Evolutionary conservation across 2,329 filamentous ascomycete genomes (phyloP).

Genomic region (Penicillium janthinellum): DNA sequence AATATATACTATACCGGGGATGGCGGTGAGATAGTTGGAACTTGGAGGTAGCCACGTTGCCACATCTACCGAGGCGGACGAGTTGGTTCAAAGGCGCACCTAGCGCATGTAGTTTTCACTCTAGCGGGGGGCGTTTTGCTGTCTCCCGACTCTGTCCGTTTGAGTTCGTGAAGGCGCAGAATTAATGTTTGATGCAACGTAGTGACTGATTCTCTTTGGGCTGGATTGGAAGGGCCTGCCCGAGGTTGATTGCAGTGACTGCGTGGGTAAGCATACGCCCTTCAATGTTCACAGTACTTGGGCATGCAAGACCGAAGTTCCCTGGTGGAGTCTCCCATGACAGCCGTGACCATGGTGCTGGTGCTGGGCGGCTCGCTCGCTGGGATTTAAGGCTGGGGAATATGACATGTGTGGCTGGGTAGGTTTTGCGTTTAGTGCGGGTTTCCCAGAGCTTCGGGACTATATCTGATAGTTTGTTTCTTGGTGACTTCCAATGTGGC

Average conservation of each 20-base stretch:
- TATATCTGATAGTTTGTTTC: neutral
- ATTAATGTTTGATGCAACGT: neutral
- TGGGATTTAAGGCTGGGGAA: neutral
- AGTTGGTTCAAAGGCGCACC: neutral
- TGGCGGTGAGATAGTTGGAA: neutral
- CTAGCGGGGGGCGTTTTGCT: neutral
- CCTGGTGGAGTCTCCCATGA: neutral
- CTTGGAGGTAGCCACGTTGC: neutral
- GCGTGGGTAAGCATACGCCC: no score
- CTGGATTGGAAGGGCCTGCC: neutral
- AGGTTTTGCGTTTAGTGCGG: neutral
- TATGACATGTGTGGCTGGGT: conserved; percentile 3
- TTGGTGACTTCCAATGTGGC: neutral
- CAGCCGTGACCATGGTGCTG: neutral
- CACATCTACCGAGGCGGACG: neutral
- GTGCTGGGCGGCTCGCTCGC: neutral
- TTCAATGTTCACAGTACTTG: no score
- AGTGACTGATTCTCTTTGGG: neutral
- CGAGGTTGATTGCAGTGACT: neutral
- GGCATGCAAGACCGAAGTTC: no score
- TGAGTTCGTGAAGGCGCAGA: neutral
- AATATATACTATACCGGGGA: neutral
- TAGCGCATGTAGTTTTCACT: no score
- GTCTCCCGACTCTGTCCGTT: neutral
- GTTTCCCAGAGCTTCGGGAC: neutral